Evolutionary conservation across 2,329 filamentous ascomycete species (phyloP).

Genomic region (Aspergillus pseudoglaucus): DNA sequence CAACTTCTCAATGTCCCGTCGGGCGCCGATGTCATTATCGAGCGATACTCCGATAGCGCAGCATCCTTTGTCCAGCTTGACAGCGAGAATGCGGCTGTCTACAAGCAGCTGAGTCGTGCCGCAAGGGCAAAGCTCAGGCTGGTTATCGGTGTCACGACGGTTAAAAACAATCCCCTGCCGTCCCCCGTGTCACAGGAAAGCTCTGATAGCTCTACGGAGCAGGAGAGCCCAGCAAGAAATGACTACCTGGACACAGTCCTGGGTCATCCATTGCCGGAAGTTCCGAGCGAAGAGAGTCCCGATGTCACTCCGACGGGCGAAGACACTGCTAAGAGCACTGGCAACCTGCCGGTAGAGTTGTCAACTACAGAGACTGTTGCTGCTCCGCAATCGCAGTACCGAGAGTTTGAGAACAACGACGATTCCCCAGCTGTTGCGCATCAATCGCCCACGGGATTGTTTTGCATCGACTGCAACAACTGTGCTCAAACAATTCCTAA

Average conservation of each 20-base stretch:
- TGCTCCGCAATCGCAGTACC: constrained; percentile 14
- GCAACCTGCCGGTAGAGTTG: constrained; percentile 6
- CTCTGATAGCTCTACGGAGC: constrained; percentile 10
- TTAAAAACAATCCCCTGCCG: constrained; percentile 16
- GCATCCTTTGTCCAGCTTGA: constrained; percentile 74
- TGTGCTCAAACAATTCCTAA: constrained; percentile 74
- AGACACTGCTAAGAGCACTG: neutral
- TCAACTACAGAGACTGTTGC: constrained; percentile 1
- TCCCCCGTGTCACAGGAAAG: constrained; percentile 7
- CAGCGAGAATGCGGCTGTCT: constrained; percentile 69
- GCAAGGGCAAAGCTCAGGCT: constrained; percentile 98
- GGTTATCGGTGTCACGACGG: constrained; percentile 66
- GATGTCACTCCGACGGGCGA: neutral
- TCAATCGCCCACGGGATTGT: constrained; percentile 42
- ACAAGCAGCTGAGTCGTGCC: constrained; percentile 93
- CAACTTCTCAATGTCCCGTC: constrained; percentile 58
- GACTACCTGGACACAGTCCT: constrained; percentile 41
- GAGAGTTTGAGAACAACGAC: constrained; percentile 24
- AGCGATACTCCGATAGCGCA: constrained; percentile 93
- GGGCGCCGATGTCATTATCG: constrained; percentile 61
- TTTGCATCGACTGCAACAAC: constrained; percentile 89
- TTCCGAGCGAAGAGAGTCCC: constrained; percentile 10
- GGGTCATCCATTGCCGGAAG: constrained; percentile 20
- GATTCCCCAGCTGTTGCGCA: constrained; percentile 28
- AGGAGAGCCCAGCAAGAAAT: constrained; percentile 21